Evolutionary conservation across 2,329 filamentous ascomycete genomes (phyloP), one percentile per base, ranked within the genome.

Genomic region (Curvularia lunata): DNA sequence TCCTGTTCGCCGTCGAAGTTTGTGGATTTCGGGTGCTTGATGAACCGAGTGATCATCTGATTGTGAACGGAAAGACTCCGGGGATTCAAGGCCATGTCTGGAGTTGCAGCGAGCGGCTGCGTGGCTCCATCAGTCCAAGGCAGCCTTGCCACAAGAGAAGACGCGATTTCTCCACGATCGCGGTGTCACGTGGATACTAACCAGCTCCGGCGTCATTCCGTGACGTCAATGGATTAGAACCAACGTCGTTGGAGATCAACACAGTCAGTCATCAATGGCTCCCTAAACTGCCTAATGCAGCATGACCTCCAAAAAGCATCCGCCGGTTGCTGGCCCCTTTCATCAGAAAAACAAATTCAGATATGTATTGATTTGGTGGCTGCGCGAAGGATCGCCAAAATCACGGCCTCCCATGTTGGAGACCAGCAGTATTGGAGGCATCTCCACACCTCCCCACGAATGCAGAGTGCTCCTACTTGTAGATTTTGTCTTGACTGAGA

Each of bases 11-110:
- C 73, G 55, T 79, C 71, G 61, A 76, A 79, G 28, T 79, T 78
- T 9, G 78, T 81, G 9, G 79, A 80, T 65, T 78, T 78, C 2
- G 79, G 75, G 54, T 81, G 79, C 23, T 77, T 75, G 16, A 80
- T 75, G 28, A 74, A 75, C 45, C 71, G 69, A n/a, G 78, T 78
- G 32, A 79, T 75, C 80, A 83, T 83, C 38, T 75, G 75, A 68
- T 82, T 82, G 62, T 82, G 79, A 58, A 79, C 79, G 5, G 79
- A 79, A 38, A 77, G 68, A 52, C 72, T 78, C 66, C 74, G 75
- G 51, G 71, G 64, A 62, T 76, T 75, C 65, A 82, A 67, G 21
- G 64, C 70, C 73, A 76, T 76, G 60, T 56, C 63, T 27, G 64
- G 56, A 13, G 37, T 48, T 38, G 28, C 27, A 57, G 42, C 25